A percentile compares a stretch with the other conserved stretches of the same genome.
phyloP scores from a whole-genome alignment of 169 alveolate genomes.

The Hammondia hammondi region DNA sequence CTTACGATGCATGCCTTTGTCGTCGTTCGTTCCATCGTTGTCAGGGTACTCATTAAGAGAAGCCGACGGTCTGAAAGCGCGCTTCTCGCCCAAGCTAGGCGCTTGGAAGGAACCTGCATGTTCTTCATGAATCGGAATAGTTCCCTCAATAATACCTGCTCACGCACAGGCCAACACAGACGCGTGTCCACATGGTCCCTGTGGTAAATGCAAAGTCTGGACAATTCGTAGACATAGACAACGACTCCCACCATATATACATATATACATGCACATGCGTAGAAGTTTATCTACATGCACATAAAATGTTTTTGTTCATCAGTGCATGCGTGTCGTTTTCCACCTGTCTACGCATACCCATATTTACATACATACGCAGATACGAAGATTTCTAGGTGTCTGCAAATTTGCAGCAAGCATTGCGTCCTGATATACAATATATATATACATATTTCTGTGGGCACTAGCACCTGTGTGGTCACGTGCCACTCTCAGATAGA shows the following conservation, averaged over 20 bases:
- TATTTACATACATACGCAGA: too few relatives aligned
- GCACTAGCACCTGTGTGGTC: neutral
- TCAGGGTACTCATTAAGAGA: neutral
- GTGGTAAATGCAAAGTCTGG: too few relatives aligned
- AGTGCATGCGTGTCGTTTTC: too few relatives aligned
- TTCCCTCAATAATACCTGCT: slow-evolving; percentile 62
- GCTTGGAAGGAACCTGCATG: neutral
- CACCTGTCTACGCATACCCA: too few relatives aligned
- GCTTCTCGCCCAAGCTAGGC: neutral
- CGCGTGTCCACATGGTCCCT: too few relatives aligned
- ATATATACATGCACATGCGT: neutral
- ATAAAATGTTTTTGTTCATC: too few relatives aligned
- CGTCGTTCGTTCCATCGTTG: neutral
- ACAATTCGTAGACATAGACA: too few relatives aligned
- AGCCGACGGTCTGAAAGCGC: neutral
- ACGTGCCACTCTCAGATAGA: neutral
- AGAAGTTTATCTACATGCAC: neutral
- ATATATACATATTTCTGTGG: neutral
- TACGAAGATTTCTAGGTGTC: too few relatives aligned
- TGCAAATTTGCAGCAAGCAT: too few relatives aligned
- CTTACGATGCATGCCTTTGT: neutral
- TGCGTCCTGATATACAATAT: neutral
- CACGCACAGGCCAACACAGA: neutral
- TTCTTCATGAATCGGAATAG: slow-evolving; percentile 49
- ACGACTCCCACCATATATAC: too few relatives aligned